Evolutionary conservation across 1,139 yeast species (phyloP), one percentile per base, ranked within the genome.

Genomic region (Zygosaccharomyces pseudobailii): DNA sequence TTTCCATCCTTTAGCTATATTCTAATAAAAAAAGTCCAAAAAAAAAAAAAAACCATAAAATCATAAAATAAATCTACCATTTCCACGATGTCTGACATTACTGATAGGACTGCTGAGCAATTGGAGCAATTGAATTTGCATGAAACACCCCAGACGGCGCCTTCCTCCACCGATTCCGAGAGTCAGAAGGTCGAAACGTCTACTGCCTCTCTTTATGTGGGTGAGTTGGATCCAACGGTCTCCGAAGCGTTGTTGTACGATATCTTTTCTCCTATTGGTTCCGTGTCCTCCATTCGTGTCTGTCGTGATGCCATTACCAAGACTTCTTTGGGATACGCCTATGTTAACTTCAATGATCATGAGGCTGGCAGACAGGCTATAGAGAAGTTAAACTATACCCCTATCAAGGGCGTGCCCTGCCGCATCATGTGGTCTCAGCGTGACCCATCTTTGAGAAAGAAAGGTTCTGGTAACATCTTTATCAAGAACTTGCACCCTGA

Each of bases 361-460:
- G 86, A 79, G 57, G 97, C 94, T 69, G 98, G 96, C 66, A 92
- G 86, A 74, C 84, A 80, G 68, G 98, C 99, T 57, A 78, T 92
- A 70, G 96, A 89, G 69, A 95, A 89, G 73, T 81, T 94, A 74
- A 94, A 92, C 87, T 92, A 92, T 77, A 74, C 89, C 54, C 83
- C 82, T 66, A 83, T 92, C 74, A 92, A 90, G 74, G 97, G 97
- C 67, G 89, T 87, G 68, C 92, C 97, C 65, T 89, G 97, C 76
- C 90, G 99, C 75, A 92, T 92, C 76, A 94, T 94, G 98, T 90
- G 97, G 97, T 89, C 97, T 59, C 98, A 94, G 79, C 88, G 98
- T 76, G 97, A 92, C 71, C 98, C 98, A 57, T 81, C 96, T 56
- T 73, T 84, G 65, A 87, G 98, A 80, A 88, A 87, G 79, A 85